These are phyloP conservation scores for Fusarium denticulatum DNA, from an alignment of 2,329 filamentous ascomycete species.

Conservation along the genomic window DNA sequence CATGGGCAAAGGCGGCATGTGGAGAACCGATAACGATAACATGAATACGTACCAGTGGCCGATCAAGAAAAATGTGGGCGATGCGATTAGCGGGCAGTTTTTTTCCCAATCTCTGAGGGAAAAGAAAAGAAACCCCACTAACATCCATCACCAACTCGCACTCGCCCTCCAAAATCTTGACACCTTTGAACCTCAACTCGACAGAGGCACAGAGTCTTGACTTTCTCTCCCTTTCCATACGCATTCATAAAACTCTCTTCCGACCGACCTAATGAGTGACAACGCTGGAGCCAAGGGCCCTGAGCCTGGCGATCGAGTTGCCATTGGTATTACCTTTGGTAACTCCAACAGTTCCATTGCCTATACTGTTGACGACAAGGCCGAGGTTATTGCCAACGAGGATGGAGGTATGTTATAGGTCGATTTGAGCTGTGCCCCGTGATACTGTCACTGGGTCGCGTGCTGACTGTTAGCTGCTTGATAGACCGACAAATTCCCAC, in stretches of 20 bases:
- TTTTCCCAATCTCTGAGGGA: constrained; percentile 37
- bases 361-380: constrained; percentile 90
- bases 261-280: constrained; percentile 56
- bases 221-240: constrained; percentile 6
- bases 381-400: constrained; percentile 98
- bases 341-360: constrained; percentile 99
- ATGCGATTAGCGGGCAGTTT: constrained; percentile 43
- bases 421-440: neutral
- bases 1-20: constrained; percentile 15
- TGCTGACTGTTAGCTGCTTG: constrained; percentile 26
- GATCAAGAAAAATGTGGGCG: constrained; percentile 33
- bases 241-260: neutral
- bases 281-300: constrained; percentile 56
- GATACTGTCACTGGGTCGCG: neutral
- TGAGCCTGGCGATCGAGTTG: constrained; percentile 69
- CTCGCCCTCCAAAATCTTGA: constrained; percentile 37
- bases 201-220: constrained; percentile 21
- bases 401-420: constrained; percentile 77
- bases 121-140: constrained; percentile 43
- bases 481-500: constrained; percentile 96
- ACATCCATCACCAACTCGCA: constrained; percentile 26
- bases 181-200: constrained; percentile 22
- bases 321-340: constrained; percentile 97
- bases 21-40: constrained; percentile 33
- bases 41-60: constrained; percentile 29